These are phyloP conservation scores for Trypanosomatidae sp. DNA, from an alignment of 208 protist species.

Conservation along the genomic window DNA sequence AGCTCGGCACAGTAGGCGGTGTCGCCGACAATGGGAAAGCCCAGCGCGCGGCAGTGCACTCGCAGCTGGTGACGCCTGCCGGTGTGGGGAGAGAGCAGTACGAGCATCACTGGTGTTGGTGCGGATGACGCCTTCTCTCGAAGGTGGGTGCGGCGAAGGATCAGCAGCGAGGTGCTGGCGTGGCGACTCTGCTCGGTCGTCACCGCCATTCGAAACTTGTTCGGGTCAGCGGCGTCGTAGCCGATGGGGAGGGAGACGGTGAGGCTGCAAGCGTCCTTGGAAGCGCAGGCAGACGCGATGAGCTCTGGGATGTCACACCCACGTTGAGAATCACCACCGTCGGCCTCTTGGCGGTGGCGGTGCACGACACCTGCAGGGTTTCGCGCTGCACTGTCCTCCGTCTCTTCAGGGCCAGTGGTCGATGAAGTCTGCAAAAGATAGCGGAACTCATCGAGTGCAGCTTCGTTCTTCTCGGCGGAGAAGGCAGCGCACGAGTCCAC, in stretches of 20 bases:
- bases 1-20: conserved; percentile 40
- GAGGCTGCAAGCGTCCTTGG: too few species aligned
- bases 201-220: conserved; percentile 61
- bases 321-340: neutral
- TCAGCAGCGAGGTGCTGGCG: conserved; percentile 15
- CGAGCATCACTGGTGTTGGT: conserved; percentile 48
- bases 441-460: neutral
- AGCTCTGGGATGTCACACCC: too few species aligned
- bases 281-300: too few species aligned
- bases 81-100: conserved; percentile 61
- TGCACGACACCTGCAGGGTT: neutral
- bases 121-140: neutral
- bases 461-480: neutral
- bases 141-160: conserved; percentile 21
- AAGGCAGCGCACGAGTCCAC: neutral
- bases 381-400: neutral
- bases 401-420: neutral
- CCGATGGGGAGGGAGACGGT: conserved; percentile 46
- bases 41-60: conserved; percentile 77
- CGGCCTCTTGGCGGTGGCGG: neutral
- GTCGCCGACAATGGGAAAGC: conserved; percentile 87
- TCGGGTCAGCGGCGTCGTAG: conserved; percentile 40
- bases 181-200: conserved; percentile 12
- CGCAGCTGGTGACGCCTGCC: conserved; percentile 90
- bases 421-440: conserved; percentile 4